phyloP scores from a whole-genome alignment of 1,139 yeast species.

The Spathaspora sp. region DNA sequence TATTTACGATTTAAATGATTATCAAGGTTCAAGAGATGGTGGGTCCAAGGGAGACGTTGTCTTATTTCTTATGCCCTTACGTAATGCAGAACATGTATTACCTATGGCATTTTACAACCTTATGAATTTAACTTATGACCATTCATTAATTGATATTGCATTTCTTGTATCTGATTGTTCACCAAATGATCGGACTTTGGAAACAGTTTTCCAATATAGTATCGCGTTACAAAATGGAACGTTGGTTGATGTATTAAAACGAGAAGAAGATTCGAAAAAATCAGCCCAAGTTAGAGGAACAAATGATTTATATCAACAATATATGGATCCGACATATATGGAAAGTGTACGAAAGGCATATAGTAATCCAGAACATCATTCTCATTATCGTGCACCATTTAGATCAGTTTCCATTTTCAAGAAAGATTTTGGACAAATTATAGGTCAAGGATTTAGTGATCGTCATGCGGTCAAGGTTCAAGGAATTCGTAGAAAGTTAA shows the following conservation, averaged over 20 bases:
- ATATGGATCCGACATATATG: constrained; percentile 69
- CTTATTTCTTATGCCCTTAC: constrained; percentile 69
- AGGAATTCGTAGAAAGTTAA: constrained; percentile 80
- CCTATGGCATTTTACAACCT: constrained; percentile 83
- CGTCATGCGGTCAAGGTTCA: constrained; percentile 89
- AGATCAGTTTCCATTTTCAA: constrained; percentile 72
- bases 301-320: constrained; percentile 60
- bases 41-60: constrained; percentile 61
- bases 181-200: constrained; percentile 70
- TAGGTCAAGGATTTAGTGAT: constrained; percentile 87
- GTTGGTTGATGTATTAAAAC: constrained; percentile 48
- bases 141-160: constrained; percentile 76
- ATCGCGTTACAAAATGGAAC: constrained; percentile 72
- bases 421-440: constrained; percentile 82
- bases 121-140: constrained; percentile 85
- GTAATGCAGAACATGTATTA: constrained; percentile 78
- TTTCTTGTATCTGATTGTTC: constrained; percentile 85
- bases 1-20: constrained; percentile 60
- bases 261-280: constrained; percentile 34
- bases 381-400: constrained; percentile 67
- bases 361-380: constrained; percentile 59
- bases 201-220: constrained; percentile 63
- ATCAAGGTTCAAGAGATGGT: constrained; percentile 56
- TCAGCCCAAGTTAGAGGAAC: constrained; percentile 45
- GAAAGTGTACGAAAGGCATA: constrained; percentile 57